A percentile compares a stretch with the other conserved stretches of the same genome.
These are phyloP conservation scores for Senecio squalidus DNA, from an alignment of 140 eudicot species.

Conservation along the genomic window DNA sequence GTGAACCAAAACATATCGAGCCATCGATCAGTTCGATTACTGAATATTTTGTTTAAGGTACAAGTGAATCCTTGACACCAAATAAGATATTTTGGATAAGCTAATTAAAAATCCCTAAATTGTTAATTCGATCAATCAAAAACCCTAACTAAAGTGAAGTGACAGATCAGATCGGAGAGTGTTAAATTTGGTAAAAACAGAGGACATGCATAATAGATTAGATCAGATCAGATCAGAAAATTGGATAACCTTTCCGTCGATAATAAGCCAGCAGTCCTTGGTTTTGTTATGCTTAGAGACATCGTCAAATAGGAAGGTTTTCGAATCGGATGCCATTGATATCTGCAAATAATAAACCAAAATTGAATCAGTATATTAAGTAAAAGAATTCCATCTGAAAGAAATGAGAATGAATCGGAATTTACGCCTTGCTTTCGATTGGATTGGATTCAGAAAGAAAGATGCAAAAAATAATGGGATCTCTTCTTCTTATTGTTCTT, in stretches of 20 bases:
- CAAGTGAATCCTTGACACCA: too few relatives aligned
- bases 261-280: conserved; percentile 88
- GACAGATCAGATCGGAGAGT: too few relatives aligned
- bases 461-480: too few relatives aligned
- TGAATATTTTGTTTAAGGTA: too few relatives aligned
- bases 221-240: conserved; percentile 5
- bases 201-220: background rate
- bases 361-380: background rate
- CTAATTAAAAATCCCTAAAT: too few relatives aligned
- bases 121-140: background rate
- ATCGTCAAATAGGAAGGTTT: conserved; percentile 54
- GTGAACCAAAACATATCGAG: too few relatives aligned
- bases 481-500: too few relatives aligned
- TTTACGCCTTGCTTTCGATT: too few relatives aligned
- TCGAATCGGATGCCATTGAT: conserved; percentile 75
- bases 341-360: background rate
- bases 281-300: conserved; percentile 71
- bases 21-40: too few relatives aligned
- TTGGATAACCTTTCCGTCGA: conserved; percentile 69
- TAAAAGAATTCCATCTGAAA: background rate
- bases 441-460: too few relatives aligned
- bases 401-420: too few relatives aligned
- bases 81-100: too few relatives aligned
- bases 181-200: background rate
- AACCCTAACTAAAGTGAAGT: conserved; percentile 8